Conservation (phyloP, 2,329 filamentous ascomycete species). For the Diaporthe eres region DNA sequence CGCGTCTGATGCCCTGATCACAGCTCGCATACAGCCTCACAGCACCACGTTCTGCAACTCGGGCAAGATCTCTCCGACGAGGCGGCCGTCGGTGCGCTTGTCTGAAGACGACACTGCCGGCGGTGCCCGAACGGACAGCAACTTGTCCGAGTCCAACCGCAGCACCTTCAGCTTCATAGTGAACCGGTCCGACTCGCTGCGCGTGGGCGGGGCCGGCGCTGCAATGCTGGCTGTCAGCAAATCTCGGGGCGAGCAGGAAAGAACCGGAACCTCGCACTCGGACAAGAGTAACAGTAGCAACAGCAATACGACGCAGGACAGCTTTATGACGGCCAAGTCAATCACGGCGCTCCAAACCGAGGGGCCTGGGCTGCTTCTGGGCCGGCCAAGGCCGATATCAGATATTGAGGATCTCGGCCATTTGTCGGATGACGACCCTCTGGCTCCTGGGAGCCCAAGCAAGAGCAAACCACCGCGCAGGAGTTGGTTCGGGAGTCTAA, state of each 20-base stretch:
- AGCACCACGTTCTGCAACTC: slow-evolving; percentile 45
- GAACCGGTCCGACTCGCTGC: slow-evolving; percentile 53
- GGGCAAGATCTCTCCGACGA: slow-evolving; percentile 56
- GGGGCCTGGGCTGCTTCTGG: slow-evolving; percentile 63
- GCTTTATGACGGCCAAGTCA: slow-evolving; percentile 67
- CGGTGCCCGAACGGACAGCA: slow-evolving; percentile 64
- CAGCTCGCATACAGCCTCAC: slow-evolving; percentile 57
- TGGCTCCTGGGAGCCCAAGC: slow-evolving; percentile 66
- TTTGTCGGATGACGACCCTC: slow-evolving; percentile 50
- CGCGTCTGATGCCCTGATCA: slow-evolving; percentile 66
- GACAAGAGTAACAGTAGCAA: slow-evolving; percentile 57
- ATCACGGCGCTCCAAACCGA: slow-evolving; percentile 67
- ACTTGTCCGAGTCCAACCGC: slow-evolving; percentile 67
- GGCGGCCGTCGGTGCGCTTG: slow-evolving; percentile 52
- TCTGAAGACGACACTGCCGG: slow-evolving; percentile 37
- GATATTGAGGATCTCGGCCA: slow-evolving; percentile 38
- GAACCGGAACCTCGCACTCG: slow-evolving; percentile 44
- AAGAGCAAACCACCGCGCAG: slow-evolving; percentile 67
- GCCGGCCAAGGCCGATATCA: slow-evolving; percentile 42
- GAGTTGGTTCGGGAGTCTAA: slow-evolving; percentile 79
- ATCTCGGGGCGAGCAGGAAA: slow-evolving; percentile 44
- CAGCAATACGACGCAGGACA: slow-evolving; percentile 49
- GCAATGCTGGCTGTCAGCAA: neutral
- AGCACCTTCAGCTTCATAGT: slow-evolving; percentile 58
- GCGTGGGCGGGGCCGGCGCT: slow-evolving; percentile 47